Conservation (phyloP, 441 rosid genomes). For the Geranium incanum region DNA sequence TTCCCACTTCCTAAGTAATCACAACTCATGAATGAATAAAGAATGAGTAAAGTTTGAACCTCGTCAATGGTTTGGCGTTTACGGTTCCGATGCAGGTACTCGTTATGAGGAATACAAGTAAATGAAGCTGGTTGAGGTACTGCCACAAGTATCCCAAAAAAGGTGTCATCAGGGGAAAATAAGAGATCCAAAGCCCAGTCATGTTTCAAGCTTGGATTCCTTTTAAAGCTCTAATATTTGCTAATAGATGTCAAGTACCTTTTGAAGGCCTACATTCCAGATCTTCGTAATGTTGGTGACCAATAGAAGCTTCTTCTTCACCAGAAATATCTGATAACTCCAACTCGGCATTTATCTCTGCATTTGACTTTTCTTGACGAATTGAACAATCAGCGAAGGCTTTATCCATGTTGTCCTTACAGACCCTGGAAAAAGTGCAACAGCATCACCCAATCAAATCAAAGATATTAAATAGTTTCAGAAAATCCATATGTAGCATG, state of each 20-base stretch:
- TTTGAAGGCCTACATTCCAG: slow-evolving; percentile 35
- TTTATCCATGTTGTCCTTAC: slow-evolving; percentile 66
- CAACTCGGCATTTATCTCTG: slow-evolving; percentile 83
- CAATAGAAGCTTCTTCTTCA: slow-evolving; percentile 72
- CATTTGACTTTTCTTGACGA: slow-evolving; percentile 88
- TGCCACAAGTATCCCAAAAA: slow-evolving; percentile 27
- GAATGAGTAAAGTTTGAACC: slow-evolving; percentile 41
- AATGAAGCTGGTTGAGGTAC: slow-evolving; percentile 55
- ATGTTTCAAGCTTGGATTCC: slow-evolving; percentile 14
- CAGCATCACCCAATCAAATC: slow-evolving; percentile 5
- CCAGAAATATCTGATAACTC: slow-evolving; percentile 60
- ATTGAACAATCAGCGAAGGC: slow-evolving; percentile 68
- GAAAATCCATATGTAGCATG: neutral
- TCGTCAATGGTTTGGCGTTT: slow-evolving; percentile 90
- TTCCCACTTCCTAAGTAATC: neutral
- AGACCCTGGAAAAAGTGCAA: slow-evolving; percentile 46
- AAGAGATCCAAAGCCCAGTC: slow-evolving; percentile 12
- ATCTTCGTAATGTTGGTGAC: slow-evolving; percentile 38
- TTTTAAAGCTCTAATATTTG: slow-evolving; percentile 14
- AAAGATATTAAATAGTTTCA: neutral
- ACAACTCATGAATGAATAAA: slow-evolving; percentile 7
- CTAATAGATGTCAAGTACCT: slow-evolving; percentile 38
- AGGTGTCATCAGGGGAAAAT: slow-evolving; percentile 17
- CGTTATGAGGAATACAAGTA: slow-evolving; percentile 57
- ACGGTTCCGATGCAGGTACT: slow-evolving; percentile 76